phyloP scores from a whole-genome alignment of 1,284 basidiomycete genomes.

The Pyrrhoderma lamaoense region DNA sequence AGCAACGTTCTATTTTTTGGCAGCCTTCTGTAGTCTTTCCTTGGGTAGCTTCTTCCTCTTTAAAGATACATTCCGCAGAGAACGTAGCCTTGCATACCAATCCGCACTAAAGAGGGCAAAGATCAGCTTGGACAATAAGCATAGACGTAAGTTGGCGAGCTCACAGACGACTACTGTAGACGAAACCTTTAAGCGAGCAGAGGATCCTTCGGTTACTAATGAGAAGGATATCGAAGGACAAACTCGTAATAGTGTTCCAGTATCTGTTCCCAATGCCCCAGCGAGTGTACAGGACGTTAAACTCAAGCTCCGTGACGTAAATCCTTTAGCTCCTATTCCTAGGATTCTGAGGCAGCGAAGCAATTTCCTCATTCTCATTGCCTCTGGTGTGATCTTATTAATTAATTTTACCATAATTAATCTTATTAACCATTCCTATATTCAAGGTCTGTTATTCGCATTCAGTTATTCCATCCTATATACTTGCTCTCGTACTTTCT shows the following conservation, averaged over 20 bases:
- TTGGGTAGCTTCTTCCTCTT: slow-evolving; percentile 58
- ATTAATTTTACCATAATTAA: not conserved
- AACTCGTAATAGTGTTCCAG: not conserved
- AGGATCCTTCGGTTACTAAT: not conserved
- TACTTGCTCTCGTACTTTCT: slow-evolving; percentile 65
- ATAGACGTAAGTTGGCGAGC: not conserved
- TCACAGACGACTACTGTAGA: slow-evolving; percentile 19
- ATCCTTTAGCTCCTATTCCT: slow-evolving; percentile 58
- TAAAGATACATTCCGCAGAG: slow-evolving; percentile 76
- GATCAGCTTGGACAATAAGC: slow-evolving; percentile 7
- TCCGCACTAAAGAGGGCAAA: slow-evolving; percentile 36
- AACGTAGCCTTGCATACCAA: slow-evolving; percentile 75
- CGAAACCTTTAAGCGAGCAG: not conserved
- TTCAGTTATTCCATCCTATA: slow-evolving; percentile 66
- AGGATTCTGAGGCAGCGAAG: slow-evolving; percentile 53
- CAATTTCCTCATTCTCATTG: slow-evolving; percentile 59
- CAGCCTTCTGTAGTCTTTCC: slow-evolving; percentile 52
- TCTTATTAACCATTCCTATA: no score
- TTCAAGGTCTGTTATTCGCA: slow-evolving; percentile 62
- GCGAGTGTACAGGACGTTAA: slow-evolving; percentile 24
- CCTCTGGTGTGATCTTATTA: slow-evolving; percentile 49
- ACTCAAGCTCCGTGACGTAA: slow-evolving; percentile 63
- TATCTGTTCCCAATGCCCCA: not conserved
- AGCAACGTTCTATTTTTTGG: slow-evolving; percentile 75
- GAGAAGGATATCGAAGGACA: slow-evolving; percentile 19